phyloP scores from a whole-genome alignment of 169 alveolate genomes.

The Plasmodium ovale region DNA sequence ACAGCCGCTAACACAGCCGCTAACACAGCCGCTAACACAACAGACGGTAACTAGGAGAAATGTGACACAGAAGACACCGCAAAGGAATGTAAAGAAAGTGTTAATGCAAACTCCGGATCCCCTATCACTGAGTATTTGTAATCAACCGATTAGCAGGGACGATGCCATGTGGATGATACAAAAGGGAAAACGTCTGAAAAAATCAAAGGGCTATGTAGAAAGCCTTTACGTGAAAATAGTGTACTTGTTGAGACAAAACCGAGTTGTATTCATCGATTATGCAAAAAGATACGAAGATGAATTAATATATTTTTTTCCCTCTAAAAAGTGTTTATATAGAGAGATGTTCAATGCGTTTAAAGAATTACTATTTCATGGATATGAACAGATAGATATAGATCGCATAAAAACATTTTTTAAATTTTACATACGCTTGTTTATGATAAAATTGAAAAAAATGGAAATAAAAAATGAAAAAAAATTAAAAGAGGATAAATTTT shows the following conservation, averaged over 20 bases:
- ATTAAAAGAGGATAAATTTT: conserved; percentile 40
- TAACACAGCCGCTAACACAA: no score
- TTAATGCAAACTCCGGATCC: no score
- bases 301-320: conserved; percentile 52
- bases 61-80: no score
- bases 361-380: conserved; percentile 7
- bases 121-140: no score
- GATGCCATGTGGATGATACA: conserved; percentile 16
- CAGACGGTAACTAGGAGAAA: no score
- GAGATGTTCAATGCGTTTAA: conserved; percentile 22
- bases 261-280: conserved; percentile 10
- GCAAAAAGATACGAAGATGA: conserved; percentile 26
- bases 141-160: no score
- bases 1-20: no score
- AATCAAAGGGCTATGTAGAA: conserved; percentile 30
- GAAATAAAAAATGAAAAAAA: conserved; percentile 40
- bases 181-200: conserved; percentile 24
- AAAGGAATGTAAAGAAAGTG: no score
- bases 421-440: conserved; percentile 27
- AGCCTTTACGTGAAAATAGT: conserved; percentile 21
- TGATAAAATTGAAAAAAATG: conserved; percentile 30
- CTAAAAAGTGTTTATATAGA: conserved; percentile 33
- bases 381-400: conserved; percentile 26
- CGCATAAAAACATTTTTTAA: neutral
- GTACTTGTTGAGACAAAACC: conserved; percentile 15